Base-by-base conservation (phyloP, 1,284 basidiomycete species). In the Irpex sp. region DNA sequence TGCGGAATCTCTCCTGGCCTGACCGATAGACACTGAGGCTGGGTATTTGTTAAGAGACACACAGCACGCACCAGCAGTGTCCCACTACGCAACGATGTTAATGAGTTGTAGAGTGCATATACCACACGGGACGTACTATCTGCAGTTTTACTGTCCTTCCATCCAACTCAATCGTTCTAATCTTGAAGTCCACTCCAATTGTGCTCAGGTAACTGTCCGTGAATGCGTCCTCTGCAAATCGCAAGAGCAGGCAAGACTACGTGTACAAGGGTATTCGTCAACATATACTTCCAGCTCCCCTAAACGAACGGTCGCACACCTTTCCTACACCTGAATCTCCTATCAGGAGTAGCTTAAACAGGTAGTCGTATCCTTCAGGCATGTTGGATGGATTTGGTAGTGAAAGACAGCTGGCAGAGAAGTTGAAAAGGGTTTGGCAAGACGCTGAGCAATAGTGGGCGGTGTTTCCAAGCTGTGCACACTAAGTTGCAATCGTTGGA, bases 181-280 rank as follows among this genome's bases (percentile, higher is more conserved):
- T 99, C 91, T 99, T 99, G 84, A 99, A 99, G 83, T 99, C 97
- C 65, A 99, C 95, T 68, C 97, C 97, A 78, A 99, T 99, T 35
- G 97, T 99, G 68, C 92, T 95, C 78, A 99, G 98, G 81, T 98
- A 99, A 74, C 93, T 95, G 78, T 98, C 96, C 61, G 97, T 99
- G 84, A 98, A 99, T 63, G 97, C 97, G 78, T 99, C 97, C 79
- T 99, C 97, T 71, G 96, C 97, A 77, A 99, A 99, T 75, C 97
- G 95, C 64, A 99, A 87, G 62, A 99, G 88, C 65, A 99, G 84
- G 83, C 97, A 99, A 57, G 97, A 98, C 89, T 99, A 83, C 65
- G 43, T 9, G n/a, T 15, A 55, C 39, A 43, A 43, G 15, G 15
- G 39, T 15, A 15, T 35, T 13, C 19, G 58, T 59, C 31, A 51